Base-by-base conservation (phyloP, 2,329 filamentous ascomycete genomes). In the Alternaria metachromatica region DNA sequence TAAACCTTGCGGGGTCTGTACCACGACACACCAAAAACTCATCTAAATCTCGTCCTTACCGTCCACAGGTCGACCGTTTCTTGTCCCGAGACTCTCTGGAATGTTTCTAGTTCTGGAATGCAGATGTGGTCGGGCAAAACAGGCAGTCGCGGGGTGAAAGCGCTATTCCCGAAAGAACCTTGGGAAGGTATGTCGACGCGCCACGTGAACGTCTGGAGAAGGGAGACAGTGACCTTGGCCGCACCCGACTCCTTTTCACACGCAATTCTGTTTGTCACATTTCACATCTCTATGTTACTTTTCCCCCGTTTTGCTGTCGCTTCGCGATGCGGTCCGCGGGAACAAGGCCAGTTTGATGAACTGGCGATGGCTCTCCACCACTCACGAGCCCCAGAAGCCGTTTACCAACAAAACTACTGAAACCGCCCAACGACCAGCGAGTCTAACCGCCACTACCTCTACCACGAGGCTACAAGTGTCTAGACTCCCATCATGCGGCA, bases 401-500 rank as follows among this genome's bases (percentile, higher is more conserved):
- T 25, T 60, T 37, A 45, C 28, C 45, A 46, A 49, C 44, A 60
- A 30, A 41, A 48, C 28, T 48, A 26, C 55, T 59, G 43, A 64
- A 65, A 67, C 54, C 28, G 45, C 59, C 53, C 44, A 57, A 58
- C 55, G 48, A 50, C 51, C 44, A 55, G n/a, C 23, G 44, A 60
- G 45, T 28, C 62, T 64, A 64, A 30, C 46, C 33, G 44, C 58
- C 43, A 21, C 61, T 66, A 68, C 63, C 62, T 54, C 33, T 63
- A 66, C 59, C 62, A 69, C 61, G 59, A 56, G 58, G 55, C 54
- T 41, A 49, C 28, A 49, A 55, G 49, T 66, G 58, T 65, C 63
- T 65, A 53, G 57, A 63, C 57, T 46, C 25, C 26, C 63, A 69
- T 75, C 72, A 76, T 69, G 63, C 62, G 72, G 55, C 63, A 66